Conservation (phyloP, 2,329 filamentous ascomycete genomes). For the Monosporascus sp. region DNA sequence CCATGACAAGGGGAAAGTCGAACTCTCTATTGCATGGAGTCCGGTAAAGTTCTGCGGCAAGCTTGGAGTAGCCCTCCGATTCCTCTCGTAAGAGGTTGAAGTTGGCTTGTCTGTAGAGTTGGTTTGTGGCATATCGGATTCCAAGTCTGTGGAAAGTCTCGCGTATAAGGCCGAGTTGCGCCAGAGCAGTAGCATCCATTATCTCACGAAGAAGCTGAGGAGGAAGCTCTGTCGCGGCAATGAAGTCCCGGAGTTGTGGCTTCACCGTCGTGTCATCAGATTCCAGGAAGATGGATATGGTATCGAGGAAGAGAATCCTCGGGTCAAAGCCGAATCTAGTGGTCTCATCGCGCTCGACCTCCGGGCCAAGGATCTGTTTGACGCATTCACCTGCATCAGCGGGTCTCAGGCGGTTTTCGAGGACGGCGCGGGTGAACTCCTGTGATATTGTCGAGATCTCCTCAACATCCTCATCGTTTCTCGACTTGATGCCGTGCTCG, state of each 20-base stretch:
- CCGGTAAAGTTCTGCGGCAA: slow-evolving; percentile 92
- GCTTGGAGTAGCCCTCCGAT: slow-evolving; percentile 92
- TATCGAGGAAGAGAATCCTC: slow-evolving; percentile 74
- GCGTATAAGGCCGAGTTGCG: slow-evolving; percentile 73
- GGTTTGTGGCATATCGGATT: slow-evolving; percentile 86
- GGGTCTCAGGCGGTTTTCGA: slow-evolving; percentile 64
- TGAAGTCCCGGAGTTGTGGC: slow-evolving; percentile 58
- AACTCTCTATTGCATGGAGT: slow-evolving; percentile 61
- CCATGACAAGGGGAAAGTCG: slow-evolving; percentile 70
- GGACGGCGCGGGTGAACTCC: slow-evolving; percentile 73
- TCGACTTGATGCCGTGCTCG: slow-evolving; percentile 58
- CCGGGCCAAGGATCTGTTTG: slow-evolving; percentile 65
- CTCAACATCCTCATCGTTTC: slow-evolving; percentile 62
- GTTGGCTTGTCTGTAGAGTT: slow-evolving; percentile 92
- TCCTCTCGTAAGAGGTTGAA: slow-evolving; percentile 95
- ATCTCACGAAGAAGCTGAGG: slow-evolving; percentile 70
- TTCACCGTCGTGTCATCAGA: slow-evolving; percentile 51
- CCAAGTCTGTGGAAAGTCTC: slow-evolving; percentile 79
- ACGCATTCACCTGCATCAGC: slow-evolving; percentile 67
- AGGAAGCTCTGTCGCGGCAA: slow-evolving; percentile 68
- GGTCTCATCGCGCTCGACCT: slow-evolving; percentile 42
- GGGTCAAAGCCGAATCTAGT: slow-evolving; percentile 51
- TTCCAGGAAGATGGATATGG: slow-evolving; percentile 73
- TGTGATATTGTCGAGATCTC: slow-evolving; percentile 72
- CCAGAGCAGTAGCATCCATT: slow-evolving; percentile 73